Evolutionary conservation across 192 early-diverging fungal species (phyloP).

Genomic region (Allomyces arbusculus): DNA sequence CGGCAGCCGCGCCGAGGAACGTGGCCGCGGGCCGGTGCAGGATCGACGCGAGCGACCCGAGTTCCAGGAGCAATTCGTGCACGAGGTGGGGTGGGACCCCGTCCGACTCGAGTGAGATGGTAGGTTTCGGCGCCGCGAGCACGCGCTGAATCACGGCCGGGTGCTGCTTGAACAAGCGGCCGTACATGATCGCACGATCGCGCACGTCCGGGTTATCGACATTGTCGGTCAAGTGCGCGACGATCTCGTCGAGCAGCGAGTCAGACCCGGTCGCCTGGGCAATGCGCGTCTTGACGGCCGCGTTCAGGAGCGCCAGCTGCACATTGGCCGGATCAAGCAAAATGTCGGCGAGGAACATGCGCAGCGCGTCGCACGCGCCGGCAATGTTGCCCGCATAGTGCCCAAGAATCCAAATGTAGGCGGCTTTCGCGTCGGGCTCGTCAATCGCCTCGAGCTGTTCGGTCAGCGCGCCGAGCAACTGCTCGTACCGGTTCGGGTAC

Average conservation of each 20-base stretch:
- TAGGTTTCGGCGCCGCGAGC: constrained; percentile 23
- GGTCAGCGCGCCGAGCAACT: constrained; percentile 75
- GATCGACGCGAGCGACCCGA: constrained; percentile 71
- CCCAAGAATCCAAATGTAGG: constrained; percentile 99
- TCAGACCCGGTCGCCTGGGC: constrained; percentile 79
- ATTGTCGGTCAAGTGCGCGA: constrained; percentile 87
- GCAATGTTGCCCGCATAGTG: constrained; percentile 96
- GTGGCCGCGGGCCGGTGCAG: constrained; percentile 78
- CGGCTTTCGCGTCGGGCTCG: constrained; percentile 90
- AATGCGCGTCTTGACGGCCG: constrained; percentile 89
- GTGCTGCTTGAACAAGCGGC: constrained; percentile 87
- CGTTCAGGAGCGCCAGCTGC: constrained; percentile 80
- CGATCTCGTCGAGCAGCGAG: constrained; percentile 76
- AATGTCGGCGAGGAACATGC: constrained; percentile 70
- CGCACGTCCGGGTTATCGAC: constrained; percentile 92
- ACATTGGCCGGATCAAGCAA: constrained; percentile 78
- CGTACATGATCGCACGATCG: constrained; percentile 95
- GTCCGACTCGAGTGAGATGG: constrained; percentile 85
- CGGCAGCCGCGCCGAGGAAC: constrained; percentile 49
- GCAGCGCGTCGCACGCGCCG: constrained; percentile 77
- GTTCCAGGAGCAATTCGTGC: constrained; percentile 68
- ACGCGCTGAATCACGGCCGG: constrained; percentile 57
- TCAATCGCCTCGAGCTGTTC: constrained; percentile 91
- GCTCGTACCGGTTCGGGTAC: constrained; percentile 93
- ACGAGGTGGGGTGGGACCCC: constrained; percentile 66